Percentiles rank a stretch among this genome's conserved stretches.
phyloP scores from a whole-genome alignment of 805 yeast species.

The Candida andamanensis region DNA sequence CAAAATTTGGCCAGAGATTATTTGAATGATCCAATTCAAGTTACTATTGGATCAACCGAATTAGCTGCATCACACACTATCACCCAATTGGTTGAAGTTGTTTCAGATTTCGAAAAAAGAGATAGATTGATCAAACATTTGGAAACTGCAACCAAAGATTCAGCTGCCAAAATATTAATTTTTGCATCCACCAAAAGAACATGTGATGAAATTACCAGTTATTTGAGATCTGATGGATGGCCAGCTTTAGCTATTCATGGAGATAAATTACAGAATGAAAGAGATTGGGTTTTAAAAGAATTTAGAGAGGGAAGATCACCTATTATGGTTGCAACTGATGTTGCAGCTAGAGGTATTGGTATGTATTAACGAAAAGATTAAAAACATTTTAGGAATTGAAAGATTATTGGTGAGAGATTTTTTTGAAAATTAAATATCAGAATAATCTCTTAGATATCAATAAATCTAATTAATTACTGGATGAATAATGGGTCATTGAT shows the following conservation, averaged over 20 bases:
- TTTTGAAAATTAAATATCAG: too few species aligned
- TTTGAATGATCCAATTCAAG: slow-evolving; percentile 90
- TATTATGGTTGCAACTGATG: slow-evolving; percentile 98
- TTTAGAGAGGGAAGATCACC: slow-evolving; percentile 91
- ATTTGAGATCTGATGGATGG: slow-evolving; percentile 95
- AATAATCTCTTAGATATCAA: too few species aligned
- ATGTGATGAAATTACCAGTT: slow-evolving; percentile 91
- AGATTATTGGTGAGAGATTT: too few species aligned
- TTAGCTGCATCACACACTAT: slow-evolving; percentile 95
- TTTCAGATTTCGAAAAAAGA: slow-evolving; percentile 89
- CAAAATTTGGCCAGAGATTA: slow-evolving; percentile 90
- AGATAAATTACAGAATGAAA: slow-evolving; percentile 94
- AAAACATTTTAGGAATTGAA: too few species aligned
- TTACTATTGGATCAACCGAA: slow-evolving; percentile 92
- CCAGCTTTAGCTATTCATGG: slow-evolving; percentile 99
- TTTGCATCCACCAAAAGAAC: slow-evolving; percentile 97
- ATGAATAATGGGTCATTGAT: neutral
- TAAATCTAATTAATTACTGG: too few species aligned
- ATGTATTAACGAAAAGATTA: slow-evolving; percentile 59
- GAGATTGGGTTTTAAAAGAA: slow-evolving; percentile 97
- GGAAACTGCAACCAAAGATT: slow-evolving; percentile 68
- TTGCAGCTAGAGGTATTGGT: slow-evolving; percentile 99
- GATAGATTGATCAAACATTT: slow-evolving; percentile 82
- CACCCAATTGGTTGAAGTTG: slow-evolving; percentile 88
- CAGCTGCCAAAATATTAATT: slow-evolving; percentile 72